Base-by-base conservation (phyloP, 768 basidiomycete species). In the Tylopilus balloui region DNA sequence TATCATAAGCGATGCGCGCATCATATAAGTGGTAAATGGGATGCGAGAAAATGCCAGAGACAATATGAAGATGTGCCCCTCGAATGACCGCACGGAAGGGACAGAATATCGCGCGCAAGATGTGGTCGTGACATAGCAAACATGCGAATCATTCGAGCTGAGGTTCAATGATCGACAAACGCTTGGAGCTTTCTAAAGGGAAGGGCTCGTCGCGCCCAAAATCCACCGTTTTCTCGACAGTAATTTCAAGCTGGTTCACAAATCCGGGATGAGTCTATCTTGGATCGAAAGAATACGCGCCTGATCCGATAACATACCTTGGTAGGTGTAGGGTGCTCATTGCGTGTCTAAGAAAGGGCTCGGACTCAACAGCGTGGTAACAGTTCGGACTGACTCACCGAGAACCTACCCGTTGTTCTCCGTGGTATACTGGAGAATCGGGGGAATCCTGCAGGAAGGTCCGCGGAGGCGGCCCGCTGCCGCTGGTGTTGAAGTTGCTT, bases 401-500 rank as follows among this genome's bases (percentile, higher is more conserved):
- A 21, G 20, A 40, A 40, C 21, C 39, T 51, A 0, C 31, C 48
- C 6, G 17, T 19, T 9, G 41, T 36, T 49, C 49, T 56, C 36
- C 50, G 51, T 4, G 61, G 66, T n/a, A 50, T 23, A 34, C 42
- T 54, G n/a, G 55, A 25, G 19, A 56, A 59, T n/a, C 64, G 56
- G 6, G 58, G 66, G 19, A 62, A 44, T 19, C 64, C 62, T 1
- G 42, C 45, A 29, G 62, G 62, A 20, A 68, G 48, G 7, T 67
- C 65, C n/a, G 55, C 58, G 10, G 66, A 68, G 32, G 65, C 50
- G 11, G 53, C 56, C 27, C 66, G 64, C 17, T 60, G 62, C 20
- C 64, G 64, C 40, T 63, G 62, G 27, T 61, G 45, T 45, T 59
- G 63, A 12, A 73, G 60, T 24, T 60, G 56, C 48, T 65, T 67